A percentile compares a stretch with the other conserved stretches of the same genome.
Conservation (phyloP, 2,329 filamentous ascomycete genomes). For the Botrytis fabae region DNA sequence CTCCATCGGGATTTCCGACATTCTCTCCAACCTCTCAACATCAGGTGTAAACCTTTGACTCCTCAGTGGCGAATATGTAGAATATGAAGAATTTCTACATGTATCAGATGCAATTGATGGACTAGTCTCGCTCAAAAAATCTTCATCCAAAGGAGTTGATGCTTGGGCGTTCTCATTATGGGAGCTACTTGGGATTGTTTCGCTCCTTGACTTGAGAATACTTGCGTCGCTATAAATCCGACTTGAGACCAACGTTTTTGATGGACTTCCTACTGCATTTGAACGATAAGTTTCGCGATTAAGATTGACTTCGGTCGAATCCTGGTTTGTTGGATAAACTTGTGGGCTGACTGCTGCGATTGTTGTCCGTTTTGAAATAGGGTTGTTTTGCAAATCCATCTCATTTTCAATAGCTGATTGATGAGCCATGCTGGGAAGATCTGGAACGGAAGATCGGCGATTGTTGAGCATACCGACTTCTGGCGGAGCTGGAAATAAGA, state of each 20-base stretch:
- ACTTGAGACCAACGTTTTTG: slow-evolving; percentile 4
- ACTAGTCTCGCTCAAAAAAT: slow-evolving; percentile 30
- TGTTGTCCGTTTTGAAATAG: slow-evolving; percentile 36
- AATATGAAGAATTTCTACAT: slow-evolving; percentile 54
- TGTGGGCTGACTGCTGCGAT: slow-evolving; percentile 32
- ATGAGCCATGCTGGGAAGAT: slow-evolving; percentile 42
- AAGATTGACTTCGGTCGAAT: background rate
- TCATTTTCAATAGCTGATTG: slow-evolving; percentile 24
- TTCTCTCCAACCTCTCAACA: background rate
- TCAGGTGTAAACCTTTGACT: slow-evolving; percentile 8
- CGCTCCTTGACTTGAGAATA: slow-evolving; percentile 40
- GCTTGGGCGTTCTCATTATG: background rate
- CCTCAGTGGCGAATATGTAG: slow-evolving; percentile 49
- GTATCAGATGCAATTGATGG: slow-evolving; percentile 47
- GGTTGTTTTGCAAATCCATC: slow-evolving; percentile 33
- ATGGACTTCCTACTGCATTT: slow-evolving; percentile 29
- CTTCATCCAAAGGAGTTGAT: slow-evolving; percentile 41
- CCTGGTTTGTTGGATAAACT: slow-evolving; percentile 20
- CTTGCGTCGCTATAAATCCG: slow-evolving; percentile 14
- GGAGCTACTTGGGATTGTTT: background rate
- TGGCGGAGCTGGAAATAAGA: slow-evolving; percentile 49
- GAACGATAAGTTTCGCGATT: slow-evolving; percentile 33
- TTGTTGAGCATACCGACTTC: slow-evolving; percentile 34
- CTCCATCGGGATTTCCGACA: background rate
- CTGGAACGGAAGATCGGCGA: slow-evolving; percentile 48